A percentile compares a stretch with the other conserved stretches of the same genome.
These are phyloP conservation scores for Penicillium diatomitis DNA, from an alignment of 495 filamentous ascomycete genomes.

Conservation along the genomic window DNA sequence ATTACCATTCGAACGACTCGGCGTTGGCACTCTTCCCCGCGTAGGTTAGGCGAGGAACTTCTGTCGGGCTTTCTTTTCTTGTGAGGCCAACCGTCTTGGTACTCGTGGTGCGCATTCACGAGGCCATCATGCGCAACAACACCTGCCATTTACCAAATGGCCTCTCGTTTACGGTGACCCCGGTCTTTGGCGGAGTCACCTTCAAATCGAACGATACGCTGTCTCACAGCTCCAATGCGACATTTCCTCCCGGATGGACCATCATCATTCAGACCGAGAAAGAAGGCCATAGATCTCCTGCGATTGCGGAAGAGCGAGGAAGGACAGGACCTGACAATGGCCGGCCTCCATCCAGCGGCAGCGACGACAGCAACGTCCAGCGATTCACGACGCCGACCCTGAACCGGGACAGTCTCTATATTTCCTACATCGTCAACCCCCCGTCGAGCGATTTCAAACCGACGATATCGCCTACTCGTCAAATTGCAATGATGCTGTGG, in stretches of 20 bases:
- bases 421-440: constrained; percentile 82
- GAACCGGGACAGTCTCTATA: constrained; percentile 71
- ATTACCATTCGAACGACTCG: too few relatives aligned
- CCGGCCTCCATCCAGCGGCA: constrained; percentile 6
- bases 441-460: constrained; percentile 72
- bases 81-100: too few relatives aligned
- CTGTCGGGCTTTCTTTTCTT: too few relatives aligned
- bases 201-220: constrained; percentile 78
- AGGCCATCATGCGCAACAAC: constrained; percentile 22
- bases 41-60: too few relatives aligned
- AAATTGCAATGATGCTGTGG: constrained; percentile 96
- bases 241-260: constrained; percentile 82
- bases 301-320: constrained; percentile 3
- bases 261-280: constrained; percentile 71
- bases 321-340: constrained; percentile 2
- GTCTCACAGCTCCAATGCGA: constrained; percentile 50
- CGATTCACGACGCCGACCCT: constrained; percentile 66
- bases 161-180: constrained; percentile 66
- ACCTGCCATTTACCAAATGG: constrained; percentile 70
- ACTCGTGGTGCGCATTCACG: too few relatives aligned
- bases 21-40: background rate
- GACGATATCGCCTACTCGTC: constrained; percentile 65
- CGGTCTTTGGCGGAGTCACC: constrained; percentile 78
- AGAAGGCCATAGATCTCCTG: constrained; percentile 25
- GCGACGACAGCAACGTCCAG: constrained; percentile 19